These are phyloP conservation scores for Hypsizygus marmoreus DNA, from an alignment of 768 basidiomycete species.

Conservation along the genomic window DNA sequence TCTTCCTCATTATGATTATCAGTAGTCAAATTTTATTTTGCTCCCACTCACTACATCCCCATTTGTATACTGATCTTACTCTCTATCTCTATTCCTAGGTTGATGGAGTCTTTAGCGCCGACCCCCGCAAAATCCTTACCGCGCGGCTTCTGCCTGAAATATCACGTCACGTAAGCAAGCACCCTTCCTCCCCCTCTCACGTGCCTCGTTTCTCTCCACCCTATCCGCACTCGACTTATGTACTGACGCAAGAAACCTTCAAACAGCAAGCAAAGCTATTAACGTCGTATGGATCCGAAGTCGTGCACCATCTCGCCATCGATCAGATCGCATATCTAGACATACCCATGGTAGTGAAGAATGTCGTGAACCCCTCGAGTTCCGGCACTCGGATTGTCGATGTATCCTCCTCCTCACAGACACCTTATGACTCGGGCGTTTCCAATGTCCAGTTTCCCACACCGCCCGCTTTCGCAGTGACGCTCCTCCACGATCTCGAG, in stretches of 20 bases:
- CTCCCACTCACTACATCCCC: neutral
- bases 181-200: neutral
- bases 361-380: constrained; percentile 9
- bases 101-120: constrained; percentile 11
- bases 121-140: constrained; percentile 6
- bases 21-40: neutral
- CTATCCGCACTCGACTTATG: neutral
- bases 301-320: constrained; percentile 10
- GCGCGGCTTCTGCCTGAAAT: constrained; percentile 8
- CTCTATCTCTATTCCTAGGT: neutral
- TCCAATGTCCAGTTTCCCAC: neutral
- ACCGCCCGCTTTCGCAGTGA: constrained; percentile 5
- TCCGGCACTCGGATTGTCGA: constrained; percentile 1
- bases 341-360: constrained; percentile 11
- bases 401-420: neutral
- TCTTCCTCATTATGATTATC: neutral
- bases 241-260: neutral
- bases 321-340: constrained; percentile 4
- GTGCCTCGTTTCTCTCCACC: neutral
- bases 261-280: constrained; percentile 11
- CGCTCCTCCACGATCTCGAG: constrained; percentile 8
- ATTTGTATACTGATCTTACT: neutral
- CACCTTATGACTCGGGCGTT: neutral
- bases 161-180: neutral
- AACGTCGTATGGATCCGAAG: constrained; percentile 13